These are phyloP conservation scores for Aspergillus fumigatiaffinis DNA, from an alignment of 2,329 filamentous ascomycete genomes.

Conservation along the genomic window DNA sequence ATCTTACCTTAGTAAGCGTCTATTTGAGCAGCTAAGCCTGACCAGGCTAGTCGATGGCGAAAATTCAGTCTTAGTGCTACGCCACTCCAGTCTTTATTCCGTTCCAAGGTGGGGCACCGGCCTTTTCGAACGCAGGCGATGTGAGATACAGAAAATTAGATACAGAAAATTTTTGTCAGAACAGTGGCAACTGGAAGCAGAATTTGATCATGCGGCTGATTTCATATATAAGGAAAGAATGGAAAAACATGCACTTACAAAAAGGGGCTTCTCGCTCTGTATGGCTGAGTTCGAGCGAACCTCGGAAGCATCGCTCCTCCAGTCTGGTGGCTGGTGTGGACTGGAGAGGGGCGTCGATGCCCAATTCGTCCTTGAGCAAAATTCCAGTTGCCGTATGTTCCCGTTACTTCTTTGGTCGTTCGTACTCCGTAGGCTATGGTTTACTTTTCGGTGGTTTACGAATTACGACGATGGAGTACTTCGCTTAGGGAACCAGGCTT, in stretches of 20 bases:
- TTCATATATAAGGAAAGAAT: background rate
- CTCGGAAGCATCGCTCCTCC: constrained; percentile 10
- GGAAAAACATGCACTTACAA: background rate
- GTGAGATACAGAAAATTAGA: background rate
- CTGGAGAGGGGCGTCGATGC: constrained; percentile 16
- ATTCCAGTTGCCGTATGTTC: constrained; percentile 15
- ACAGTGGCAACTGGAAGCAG: constrained; percentile 2
- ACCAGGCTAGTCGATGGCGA: constrained; percentile 10
- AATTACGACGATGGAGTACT: background rate
- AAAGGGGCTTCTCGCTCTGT: background rate
- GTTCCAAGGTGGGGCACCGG: constrained; percentile 11
- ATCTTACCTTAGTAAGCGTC: background rate
- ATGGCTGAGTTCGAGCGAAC: constrained; percentile 1
- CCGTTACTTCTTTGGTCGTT: constrained; percentile 1
- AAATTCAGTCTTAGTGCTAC: constrained; percentile 15
- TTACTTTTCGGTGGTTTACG: background rate
- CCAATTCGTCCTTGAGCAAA: constrained; percentile 17
- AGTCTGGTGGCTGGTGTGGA: constrained; percentile 7
- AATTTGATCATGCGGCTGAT: background rate
- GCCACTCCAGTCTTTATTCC: constrained; percentile 22
- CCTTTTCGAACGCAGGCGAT: constrained; percentile 12
- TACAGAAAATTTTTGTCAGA: constrained; percentile 4
- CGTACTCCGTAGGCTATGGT: background rate
- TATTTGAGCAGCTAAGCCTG: background rate
- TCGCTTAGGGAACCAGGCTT: no score